phyloP scores from a whole-genome alignment of 2,329 filamentous ascomycete species.

The Leptographium wingfieldii region DNA sequence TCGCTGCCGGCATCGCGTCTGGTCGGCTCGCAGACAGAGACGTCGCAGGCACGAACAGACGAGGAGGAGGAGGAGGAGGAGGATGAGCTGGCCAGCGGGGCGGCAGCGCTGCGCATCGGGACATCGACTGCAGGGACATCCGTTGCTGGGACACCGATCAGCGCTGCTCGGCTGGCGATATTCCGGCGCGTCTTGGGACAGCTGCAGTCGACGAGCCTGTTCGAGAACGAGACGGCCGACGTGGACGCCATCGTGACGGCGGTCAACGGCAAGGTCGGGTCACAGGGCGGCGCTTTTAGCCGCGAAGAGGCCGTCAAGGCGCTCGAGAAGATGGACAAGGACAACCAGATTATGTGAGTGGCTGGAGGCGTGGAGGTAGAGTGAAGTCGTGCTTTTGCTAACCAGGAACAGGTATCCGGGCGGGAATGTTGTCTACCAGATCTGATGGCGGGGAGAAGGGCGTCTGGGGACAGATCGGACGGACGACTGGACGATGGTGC shows the following conservation, averaged over 20 bases:
- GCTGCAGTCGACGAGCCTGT: constrained; percentile 63
- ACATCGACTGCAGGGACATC: constrained; percentile 5
- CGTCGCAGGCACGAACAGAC: constrained; percentile 3
- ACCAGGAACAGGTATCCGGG: constrained; percentile 36
- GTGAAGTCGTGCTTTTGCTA: not conserved
- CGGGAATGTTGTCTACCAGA: constrained; percentile 58
- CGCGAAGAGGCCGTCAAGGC: constrained; percentile 63
- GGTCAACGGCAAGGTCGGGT: constrained; percentile 60
- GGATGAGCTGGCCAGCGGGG: constrained; percentile 32
- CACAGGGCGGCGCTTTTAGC: constrained; percentile 46
- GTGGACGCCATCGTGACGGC: constrained; percentile 63
- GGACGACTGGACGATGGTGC: no score
- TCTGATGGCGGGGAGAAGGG: constrained; percentile 25
- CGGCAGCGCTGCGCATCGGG: constrained; percentile 27
- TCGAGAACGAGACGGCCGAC: constrained; percentile 72
- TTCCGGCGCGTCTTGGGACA: constrained; percentile 78
- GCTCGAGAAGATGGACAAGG: constrained; percentile 64
- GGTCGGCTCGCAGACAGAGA: constrained; percentile 19
- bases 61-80: constrained; percentile 27
- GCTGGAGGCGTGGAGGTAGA: not conserved
- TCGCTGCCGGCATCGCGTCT: constrained; percentile 67
- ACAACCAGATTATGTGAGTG: constrained; percentile 86
- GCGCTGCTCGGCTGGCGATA: constrained; percentile 48
- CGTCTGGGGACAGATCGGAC: no score
- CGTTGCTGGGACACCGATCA: constrained; percentile 31